A percentile compares a stretch with the other conserved stretches of the same genome.
phyloP scores from a whole-genome alignment of 2,329 filamentous ascomycete genomes.

The Scedosporium boydii region DNA sequence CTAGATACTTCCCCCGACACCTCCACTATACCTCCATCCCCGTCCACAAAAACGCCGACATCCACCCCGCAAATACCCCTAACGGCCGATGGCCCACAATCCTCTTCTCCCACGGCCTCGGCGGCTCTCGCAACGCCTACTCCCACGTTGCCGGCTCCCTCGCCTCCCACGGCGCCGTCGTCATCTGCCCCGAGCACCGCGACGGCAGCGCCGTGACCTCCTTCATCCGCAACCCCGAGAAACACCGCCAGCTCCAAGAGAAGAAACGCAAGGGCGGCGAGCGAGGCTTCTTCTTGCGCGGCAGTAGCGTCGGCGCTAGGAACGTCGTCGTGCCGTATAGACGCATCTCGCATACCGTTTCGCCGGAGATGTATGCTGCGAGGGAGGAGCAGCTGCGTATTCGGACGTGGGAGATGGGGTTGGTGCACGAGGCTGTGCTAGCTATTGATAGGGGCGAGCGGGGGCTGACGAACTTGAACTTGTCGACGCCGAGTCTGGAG shows the following conservation, averaged over 20 bases:
- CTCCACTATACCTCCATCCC: slow-evolving; percentile 67
- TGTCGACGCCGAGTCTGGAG: slow-evolving; percentile 37
- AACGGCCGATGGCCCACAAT: slow-evolving; percentile 64
- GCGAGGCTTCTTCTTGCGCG: slow-evolving; percentile 5
- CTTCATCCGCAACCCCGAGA: slow-evolving; percentile 53
- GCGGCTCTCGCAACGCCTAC: slow-evolving; percentile 73
- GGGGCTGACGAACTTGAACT: slow-evolving; percentile 42
- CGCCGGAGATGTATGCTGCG: slow-evolving; percentile 53
- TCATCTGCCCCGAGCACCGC: slow-evolving; percentile 73
- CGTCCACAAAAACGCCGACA: slow-evolving; percentile 58
- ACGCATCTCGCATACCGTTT: slow-evolving; percentile 51
- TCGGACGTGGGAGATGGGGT: slow-evolving; percentile 68
- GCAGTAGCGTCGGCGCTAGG: slow-evolving; percentile 18
- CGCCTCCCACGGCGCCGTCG: slow-evolving; percentile 71
- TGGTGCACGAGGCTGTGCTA: slow-evolving; percentile 58
- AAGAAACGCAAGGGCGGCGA: not conserved
- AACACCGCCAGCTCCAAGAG: slow-evolving; percentile 19
- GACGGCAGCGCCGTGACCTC: slow-evolving; percentile 73
- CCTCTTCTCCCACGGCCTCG: slow-evolving; percentile 79
- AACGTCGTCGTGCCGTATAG: slow-evolving; percentile 32
- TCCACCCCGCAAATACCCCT: slow-evolving; percentile 40
- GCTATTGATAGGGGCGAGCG: slow-evolving; percentile 50
- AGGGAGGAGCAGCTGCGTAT: slow-evolving; percentile 66
- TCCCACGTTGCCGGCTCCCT: slow-evolving; percentile 73
- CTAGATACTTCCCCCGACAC: slow-evolving; percentile 57